Conservation (phyloP, 768 basidiomycete species). For the Kwoniella pini region DNA sequence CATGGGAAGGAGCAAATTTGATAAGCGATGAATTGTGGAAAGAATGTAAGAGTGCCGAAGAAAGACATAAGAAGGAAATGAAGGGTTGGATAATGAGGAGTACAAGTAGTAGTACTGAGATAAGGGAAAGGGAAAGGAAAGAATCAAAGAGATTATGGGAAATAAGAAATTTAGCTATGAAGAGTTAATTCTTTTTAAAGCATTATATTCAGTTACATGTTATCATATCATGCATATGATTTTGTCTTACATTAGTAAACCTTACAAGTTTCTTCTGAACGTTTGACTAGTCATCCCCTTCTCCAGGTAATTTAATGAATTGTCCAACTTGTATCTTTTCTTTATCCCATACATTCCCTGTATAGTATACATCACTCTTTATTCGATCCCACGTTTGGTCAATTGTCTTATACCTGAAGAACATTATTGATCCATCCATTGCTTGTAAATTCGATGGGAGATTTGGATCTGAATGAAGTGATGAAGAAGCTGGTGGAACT, state of each 20-base stretch:
- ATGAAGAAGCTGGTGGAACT: slow-evolving; percentile 4
- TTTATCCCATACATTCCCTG: slow-evolving; percentile 49
- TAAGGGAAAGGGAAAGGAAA: slow-evolving; percentile 30
- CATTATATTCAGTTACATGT: not conserved
- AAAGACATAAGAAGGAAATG: slow-evolving; percentile 79
- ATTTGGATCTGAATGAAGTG: slow-evolving; percentile 8
- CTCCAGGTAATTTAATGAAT: slow-evolving; percentile 25
- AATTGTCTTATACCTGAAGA: slow-evolving; percentile 38
- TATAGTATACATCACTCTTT: slow-evolving; percentile 49
- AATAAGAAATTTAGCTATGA: slow-evolving; percentile 50
- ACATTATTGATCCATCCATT: slow-evolving; percentile 40
- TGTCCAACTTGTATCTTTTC: slow-evolving; percentile 44
- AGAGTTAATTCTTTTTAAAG: slow-evolving; percentile 1
- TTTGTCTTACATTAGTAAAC: not conserved
- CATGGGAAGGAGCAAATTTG: too few species aligned
- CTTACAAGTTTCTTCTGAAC: not conserved
- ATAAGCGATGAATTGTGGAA: slow-evolving; percentile 67
- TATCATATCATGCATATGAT: not conserved
- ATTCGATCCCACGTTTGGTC: slow-evolving; percentile 39
- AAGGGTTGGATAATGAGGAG: slow-evolving; percentile 66
- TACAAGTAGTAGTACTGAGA: not conserved
- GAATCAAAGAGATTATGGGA: slow-evolving; percentile 53
- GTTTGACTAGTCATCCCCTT: slow-evolving; percentile 3
- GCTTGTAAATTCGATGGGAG: slow-evolving; percentile 26
- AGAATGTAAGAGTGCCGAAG: slow-evolving; percentile 73